Base-by-base conservation (phyloP, 306 rosid genomes). In the Ochetophila trinervis region DNA sequence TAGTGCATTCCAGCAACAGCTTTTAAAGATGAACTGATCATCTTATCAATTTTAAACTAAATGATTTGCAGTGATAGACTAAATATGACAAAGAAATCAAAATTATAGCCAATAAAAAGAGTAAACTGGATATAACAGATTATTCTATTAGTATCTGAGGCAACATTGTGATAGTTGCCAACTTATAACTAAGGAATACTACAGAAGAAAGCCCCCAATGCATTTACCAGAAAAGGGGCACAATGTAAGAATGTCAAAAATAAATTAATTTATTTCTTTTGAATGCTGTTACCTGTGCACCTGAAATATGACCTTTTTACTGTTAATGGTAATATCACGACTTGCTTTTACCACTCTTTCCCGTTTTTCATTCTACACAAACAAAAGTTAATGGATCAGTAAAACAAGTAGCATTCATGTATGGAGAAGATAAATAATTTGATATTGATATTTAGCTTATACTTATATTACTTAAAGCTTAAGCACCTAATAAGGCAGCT, bases 261-360 rank as follows among this genome's bases (percentile, higher is more conserved):
- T 36, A 21, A 5, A 12, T 14, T 35, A 1, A 3, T 37, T n/a
- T 35, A 6, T 16, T 36, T 63, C 22, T 24, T 24, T 5, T 16
- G 16, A 27, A n/a, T 18, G 18, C 63, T 20, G 57, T 75, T 69
- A 89, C 98, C 98, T 88, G 81, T 93, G 98, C 66, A 93, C 98
- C 76, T 92, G 98, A 71, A 93, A 93, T 71, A 93, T 93, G 76
- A 93, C 98, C 53, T 93, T 93, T 81, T 93, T 93, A 85, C 98
- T 93, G 82, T 93, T 87, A 81, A 74, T 87, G 52, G 98, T 93
- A 67, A 93, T 63, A 50, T 93, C 95, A 48, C 98, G 98, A 53
- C 98, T 93, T 48, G 95, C 97, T 79, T 93, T 93, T 16, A 89
- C 96, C 55, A 89, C 83, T 76, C 94, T 82, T 79, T 93, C 98